Conservation (phyloP, 2,329 filamentous ascomycete genomes). For the Nothophoma quercina region DNA sequence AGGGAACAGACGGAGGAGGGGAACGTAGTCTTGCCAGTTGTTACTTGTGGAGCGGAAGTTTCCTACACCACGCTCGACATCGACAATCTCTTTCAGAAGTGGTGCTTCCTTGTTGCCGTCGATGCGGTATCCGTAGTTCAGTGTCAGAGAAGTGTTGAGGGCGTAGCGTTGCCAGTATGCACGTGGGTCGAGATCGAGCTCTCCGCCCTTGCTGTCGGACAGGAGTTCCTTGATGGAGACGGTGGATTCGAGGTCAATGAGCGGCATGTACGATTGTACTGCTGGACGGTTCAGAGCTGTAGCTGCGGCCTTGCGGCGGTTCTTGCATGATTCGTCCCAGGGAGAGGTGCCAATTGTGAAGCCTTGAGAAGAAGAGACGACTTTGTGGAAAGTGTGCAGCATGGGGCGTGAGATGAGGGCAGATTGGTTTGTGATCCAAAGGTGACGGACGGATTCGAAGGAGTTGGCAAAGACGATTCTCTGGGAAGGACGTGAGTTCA, state of each 20-base stretch:
- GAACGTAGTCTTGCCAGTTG: slow-evolving; percentile 88
- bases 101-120: slow-evolving; percentile 72
- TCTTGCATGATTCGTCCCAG: slow-evolving; percentile 83
- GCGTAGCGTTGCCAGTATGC: slow-evolving; percentile 79
- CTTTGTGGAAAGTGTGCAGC: slow-evolving; percentile 81
- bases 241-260: slow-evolving; percentile 78
- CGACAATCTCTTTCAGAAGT: slow-evolving; percentile 75
- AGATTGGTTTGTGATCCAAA: slow-evolving; percentile 83
- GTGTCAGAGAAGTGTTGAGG: slow-evolving; percentile 76
- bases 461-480: slow-evolving; percentile 80
- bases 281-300: slow-evolving; percentile 80
- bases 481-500: slow-evolving; percentile 41
- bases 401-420: slow-evolving; percentile 78
- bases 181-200: slow-evolving; percentile 71
- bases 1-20: slow-evolving; percentile 71
- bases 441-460: slow-evolving; percentile 74
- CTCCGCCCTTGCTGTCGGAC: slow-evolving; percentile 68
- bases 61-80: slow-evolving; percentile 77
- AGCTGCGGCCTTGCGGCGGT: slow-evolving; percentile 77
- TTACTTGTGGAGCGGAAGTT: slow-evolving; percentile 81
- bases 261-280: slow-evolving; percentile 80
- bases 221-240: slow-evolving; percentile 76
- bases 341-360: slow-evolving; percentile 86
- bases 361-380: slow-evolving; percentile 77
- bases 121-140: slow-evolving; percentile 82